phyloP scores from a whole-genome alignment of 495 filamentous ascomycete species.

The Lasiosphaeria miniovina region DNA sequence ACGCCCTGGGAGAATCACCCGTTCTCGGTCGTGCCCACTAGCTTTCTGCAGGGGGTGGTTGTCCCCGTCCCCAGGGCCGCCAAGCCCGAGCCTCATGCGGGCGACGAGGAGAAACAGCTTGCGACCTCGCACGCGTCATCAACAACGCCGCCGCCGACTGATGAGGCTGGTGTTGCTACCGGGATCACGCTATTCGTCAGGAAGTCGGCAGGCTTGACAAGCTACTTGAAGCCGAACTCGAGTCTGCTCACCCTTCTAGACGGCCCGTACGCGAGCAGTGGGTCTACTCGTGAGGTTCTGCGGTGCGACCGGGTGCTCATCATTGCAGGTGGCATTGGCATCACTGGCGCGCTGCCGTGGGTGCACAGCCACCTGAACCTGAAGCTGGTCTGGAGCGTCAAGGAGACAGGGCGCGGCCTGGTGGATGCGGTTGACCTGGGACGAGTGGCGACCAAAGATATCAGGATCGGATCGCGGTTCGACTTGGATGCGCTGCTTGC shows the following conservation, averaged over 20 bases:
- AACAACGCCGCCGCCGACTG: background rate
- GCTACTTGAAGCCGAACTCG: slow-evolving; percentile 14
- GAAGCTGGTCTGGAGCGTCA: slow-evolving; percentile 38
- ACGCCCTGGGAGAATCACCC: slow-evolving; percentile 51
- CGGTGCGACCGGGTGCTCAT: slow-evolving; percentile 33
- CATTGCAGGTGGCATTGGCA: slow-evolving; percentile 44
- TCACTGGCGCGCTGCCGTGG: slow-evolving; percentile 37
- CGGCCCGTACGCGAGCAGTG: slow-evolving; percentile 24
- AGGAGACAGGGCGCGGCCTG: slow-evolving; percentile 16
- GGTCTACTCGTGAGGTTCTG: slow-evolving; percentile 11
- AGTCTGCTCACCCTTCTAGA: slow-evolving; percentile 29
- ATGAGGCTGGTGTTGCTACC: slow-evolving; percentile 3
- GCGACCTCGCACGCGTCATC: background rate
- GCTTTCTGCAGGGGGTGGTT: slow-evolving; percentile 12
- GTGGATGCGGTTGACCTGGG: slow-evolving; percentile 27
- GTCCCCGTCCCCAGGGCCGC: background rate
- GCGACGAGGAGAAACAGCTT: slow-evolving; percentile 11
- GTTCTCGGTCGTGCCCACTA: slow-evolving; percentile 40
- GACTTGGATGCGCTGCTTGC: slow-evolving; percentile 25
- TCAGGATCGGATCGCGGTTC: slow-evolving; percentile 33
- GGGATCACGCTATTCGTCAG: slow-evolving; percentile 33
- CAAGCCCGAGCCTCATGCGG: background rate
- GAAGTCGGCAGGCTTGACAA: slow-evolving; percentile 29
- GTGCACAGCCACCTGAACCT: slow-evolving; percentile 30
- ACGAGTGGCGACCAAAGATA: slow-evolving; percentile 28